Evolutionary conservation across 805 yeast species (phyloP), one percentile per base, ranked within the genome.

Genomic region (Blastobotrys americana): DNA sequence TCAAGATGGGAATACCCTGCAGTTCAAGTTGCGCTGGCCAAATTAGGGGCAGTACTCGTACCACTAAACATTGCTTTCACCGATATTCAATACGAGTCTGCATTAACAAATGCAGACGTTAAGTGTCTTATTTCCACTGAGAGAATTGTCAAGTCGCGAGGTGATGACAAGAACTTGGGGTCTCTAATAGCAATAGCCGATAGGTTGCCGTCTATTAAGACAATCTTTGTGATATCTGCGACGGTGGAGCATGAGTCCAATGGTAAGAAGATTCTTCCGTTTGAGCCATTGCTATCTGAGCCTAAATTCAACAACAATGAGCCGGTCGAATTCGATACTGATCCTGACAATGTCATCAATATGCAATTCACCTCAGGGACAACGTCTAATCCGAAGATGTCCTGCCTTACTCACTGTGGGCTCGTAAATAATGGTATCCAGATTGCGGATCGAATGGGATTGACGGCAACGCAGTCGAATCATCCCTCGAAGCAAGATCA

Each of bases 331-430:
- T n/a, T 38, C 17, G 41, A 38, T 19, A n/a, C 31, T 4, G 16
- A 41, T 15, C 46, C 56, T 5, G 43, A 49, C 28, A 59, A 57
- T 19, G 47, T 51, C 23, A 48, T 56, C 35, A 55, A 59, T 43
- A 57, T 59, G 63, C 63, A 59, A 42, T 59, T 59, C 53, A 59
- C 63, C 2, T 58, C 63, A 2, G 63, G 63, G 13, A 59, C 63
- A 13, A 59, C 63, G 9, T 52, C 60, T 0, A 46, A 39, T 23
- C 62, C 63, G 9, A 59, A 59, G 48, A 47, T 58, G 17, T 46
- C 63, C 3, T 51, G 57, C 21, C 41, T 59, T 43, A 51, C 61
- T 20, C 63, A 59, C 38, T 33, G 37, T 27, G 51, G 47, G 37
- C 42, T 59, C n/a, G 51, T 57, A 42, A 59, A 59, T 48, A 59